Evolutionary conservation across 2,329 filamentous ascomycete species (phyloP).

Genomic region (Rutstroemia sp.): DNA sequence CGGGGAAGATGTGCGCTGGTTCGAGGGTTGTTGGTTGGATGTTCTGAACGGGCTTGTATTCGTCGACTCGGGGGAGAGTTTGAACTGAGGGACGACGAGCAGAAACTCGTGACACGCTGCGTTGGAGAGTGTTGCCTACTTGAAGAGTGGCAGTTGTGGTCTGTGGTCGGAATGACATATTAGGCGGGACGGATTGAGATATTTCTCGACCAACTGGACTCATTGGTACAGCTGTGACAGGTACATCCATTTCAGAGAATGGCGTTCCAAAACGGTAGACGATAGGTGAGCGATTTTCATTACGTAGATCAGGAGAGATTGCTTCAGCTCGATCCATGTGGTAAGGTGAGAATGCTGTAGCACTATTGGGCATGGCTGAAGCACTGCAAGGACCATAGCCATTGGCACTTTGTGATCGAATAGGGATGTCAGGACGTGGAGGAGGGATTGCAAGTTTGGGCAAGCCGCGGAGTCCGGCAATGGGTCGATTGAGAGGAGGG

Average conservation of each 20-base stretch:
- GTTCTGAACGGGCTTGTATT: conserved; percentile 41
- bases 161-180: conserved; percentile 69
- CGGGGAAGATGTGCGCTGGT: neutral
- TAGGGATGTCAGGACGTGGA: conserved; percentile 24
- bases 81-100: conserved; percentile 60
- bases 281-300: conserved; percentile 41
- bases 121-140: conserved; percentile 11
- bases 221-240: conserved; percentile 63
- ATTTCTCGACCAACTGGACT: conserved; percentile 69
- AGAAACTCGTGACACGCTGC: conserved; percentile 39
- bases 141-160: conserved; percentile 9
- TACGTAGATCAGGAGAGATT: conserved; percentile 48
- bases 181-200: conserved; percentile 87
- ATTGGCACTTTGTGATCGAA: conserved; percentile 26
- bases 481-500: conserved; percentile 37
- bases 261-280: conserved; percentile 77
- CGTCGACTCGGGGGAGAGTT: conserved; percentile 61
- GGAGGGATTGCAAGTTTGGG: conserved; percentile 56
- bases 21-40: neutral
- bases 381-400: conserved; percentile 7
- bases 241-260: conserved; percentile 85
- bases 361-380: conserved; percentile 9
- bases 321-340: conserved; percentile 45
- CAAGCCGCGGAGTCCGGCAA: conserved; percentile 49
- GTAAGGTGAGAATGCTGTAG: conserved; percentile 39